Evolutionary conservation across 2,329 filamentous ascomycete genomes (phyloP).

Genomic region (Ceratocystis papillata): DNA sequence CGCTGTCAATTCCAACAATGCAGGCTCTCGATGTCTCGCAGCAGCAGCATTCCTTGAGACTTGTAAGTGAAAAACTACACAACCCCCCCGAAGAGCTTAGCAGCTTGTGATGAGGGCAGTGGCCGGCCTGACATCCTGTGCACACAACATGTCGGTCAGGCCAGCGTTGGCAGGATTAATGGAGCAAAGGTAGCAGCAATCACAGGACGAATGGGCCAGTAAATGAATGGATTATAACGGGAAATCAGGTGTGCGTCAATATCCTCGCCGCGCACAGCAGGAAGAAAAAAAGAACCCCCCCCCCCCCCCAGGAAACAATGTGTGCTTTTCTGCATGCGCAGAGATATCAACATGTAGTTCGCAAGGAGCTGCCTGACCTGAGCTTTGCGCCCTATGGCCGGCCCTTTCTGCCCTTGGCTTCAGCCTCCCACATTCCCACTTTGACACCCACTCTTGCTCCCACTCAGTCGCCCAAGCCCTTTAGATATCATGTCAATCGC

Average conservation of each 20-base stretch:
- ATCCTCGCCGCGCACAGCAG: background rate
- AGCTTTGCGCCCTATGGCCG: background rate
- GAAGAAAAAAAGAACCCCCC: too few relatives aligned
- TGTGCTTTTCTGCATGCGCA: background rate
- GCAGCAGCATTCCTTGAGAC: background rate
- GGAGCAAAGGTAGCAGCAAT: background rate
- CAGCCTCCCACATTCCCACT: background rate
- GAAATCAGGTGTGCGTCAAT: background rate
- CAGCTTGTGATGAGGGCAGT: background rate
- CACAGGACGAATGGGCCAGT: background rate
- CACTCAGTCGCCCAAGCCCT: background rate
- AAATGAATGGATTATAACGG: background rate
- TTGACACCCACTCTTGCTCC: background rate
- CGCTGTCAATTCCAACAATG: background rate
- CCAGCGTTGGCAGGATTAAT: background rate
- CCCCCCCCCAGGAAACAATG: too few relatives aligned
- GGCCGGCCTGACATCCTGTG: background rate
- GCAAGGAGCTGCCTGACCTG: background rate
- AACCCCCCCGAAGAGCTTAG: background rate
- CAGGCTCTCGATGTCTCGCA: background rate
- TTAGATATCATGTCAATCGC: constrained; percentile 10
- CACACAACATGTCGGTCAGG: background rate
- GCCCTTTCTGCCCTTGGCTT: background rate
- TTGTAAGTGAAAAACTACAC: background rate
- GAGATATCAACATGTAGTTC: background rate